phyloP scores from a whole-genome alignment of 805 yeast genomes.

The Candida schatavii region DNA sequence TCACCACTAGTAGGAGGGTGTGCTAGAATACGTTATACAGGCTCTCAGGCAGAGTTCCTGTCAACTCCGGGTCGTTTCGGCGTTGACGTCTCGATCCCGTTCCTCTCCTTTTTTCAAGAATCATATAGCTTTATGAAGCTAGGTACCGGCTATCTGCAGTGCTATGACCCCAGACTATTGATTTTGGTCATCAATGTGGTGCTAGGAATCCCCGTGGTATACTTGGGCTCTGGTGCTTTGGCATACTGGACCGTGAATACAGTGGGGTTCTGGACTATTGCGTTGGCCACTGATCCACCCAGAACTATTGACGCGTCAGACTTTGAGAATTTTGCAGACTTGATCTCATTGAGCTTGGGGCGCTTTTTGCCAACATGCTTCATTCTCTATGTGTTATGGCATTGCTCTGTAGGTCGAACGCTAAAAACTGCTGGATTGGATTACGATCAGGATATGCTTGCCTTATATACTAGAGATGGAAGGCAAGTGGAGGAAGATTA shows the following conservation, averaged over 20 bases:
- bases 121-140: conserved; percentile 60
- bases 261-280: conserved; percentile 82
- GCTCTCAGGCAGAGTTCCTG: conserved; percentile 44
- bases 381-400: conserved; percentile 70
- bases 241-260: conserved; percentile 57
- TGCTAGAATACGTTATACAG: conserved; percentile 61
- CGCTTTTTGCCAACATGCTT: conserved; percentile 75
- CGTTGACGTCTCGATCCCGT: conserved; percentile 52
- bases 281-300: conserved; percentile 80
- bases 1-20: conserved; percentile 80
- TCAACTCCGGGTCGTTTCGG: conserved; percentile 50
- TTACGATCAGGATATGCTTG: background rate
- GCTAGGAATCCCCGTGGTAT: conserved; percentile 61
- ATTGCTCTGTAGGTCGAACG: conserved; percentile 49
- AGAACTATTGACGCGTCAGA: conserved; percentile 50
- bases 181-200: conserved; percentile 58
- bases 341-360: conserved; percentile 69
- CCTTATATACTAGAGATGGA: background rate
- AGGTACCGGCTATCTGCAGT: conserved; percentile 40
- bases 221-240: conserved; percentile 41
- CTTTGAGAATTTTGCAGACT: conserved; percentile 51
- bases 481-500: background rate
- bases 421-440: conserved; percentile 17
- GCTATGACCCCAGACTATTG: conserved; percentile 65
- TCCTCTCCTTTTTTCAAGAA: conserved; percentile 71